Evolutionary conservation across 176 grass and related monocot genomes (phyloP).

Genomic region (Echinochloa phyllopogon): DNA sequence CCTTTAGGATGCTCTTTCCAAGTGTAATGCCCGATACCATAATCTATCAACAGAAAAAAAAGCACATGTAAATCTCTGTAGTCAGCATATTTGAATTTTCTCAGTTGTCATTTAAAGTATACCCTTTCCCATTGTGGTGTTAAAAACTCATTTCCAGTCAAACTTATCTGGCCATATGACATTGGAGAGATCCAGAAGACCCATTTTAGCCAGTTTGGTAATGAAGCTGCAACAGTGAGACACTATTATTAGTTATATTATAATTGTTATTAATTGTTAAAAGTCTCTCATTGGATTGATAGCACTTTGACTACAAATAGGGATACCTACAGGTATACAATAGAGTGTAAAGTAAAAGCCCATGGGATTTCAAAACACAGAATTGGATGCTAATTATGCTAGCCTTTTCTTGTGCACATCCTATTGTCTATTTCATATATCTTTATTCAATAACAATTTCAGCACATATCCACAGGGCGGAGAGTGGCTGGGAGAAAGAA

Average conservation of each 20-base stretch:
- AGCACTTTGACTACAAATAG: background rate
- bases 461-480: background rate
- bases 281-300: background rate
- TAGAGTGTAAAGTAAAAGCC: background rate
- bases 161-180: conserved; percentile 69
- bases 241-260: background rate
- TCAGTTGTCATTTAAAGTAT: background rate
- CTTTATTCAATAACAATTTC: background rate
- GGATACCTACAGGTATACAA: background rate
- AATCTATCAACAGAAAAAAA: conserved; percentile 27
- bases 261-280: background rate
- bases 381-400: background rate
- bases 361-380: background rate
- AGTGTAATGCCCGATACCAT: conserved; percentile 53
- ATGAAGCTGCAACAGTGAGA: conserved; percentile 45
- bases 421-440: background rate
- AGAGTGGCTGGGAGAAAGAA: background rate
- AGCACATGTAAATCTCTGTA: background rate
- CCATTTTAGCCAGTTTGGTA: conserved; percentile 85
- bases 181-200: conserved; percentile 82
- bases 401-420: background rate
- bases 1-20: conserved; percentile 55
- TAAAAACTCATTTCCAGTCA: conserved; percentile 79
- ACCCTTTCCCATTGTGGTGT: conserved; percentile 83
- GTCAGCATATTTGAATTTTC: background rate